Evolutionary conservation across 768 basidiomycete genomes (phyloP), one percentile per base, ranked within the genome.

Genomic region (Tephrocybe rancida): DNA sequence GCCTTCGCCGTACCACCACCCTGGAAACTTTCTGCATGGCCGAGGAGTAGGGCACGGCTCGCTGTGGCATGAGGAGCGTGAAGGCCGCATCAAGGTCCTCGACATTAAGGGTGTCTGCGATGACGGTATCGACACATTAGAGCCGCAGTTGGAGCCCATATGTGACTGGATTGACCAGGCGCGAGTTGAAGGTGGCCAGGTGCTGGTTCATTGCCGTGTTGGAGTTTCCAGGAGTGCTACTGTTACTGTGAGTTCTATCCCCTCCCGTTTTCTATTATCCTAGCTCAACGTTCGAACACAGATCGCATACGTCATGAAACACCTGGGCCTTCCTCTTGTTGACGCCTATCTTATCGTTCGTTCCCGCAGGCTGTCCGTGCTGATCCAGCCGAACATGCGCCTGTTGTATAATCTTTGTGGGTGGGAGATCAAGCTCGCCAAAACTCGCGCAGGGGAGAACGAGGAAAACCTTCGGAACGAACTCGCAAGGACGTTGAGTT

Each of bases 251-350:
- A 68, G 85, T 82, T 21, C n/a, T n/a, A n/a, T 41, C 44, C 41
- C 53, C 58, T 19, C 41, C 44, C 21, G 42, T 34, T 21, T 8
- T 14, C 32, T 11, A 32, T 8, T 48, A 22, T 34, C 42, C 10
- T 38, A 55, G 29, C 44, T 52, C 24, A 11, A 42, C 45, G 22
- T 25, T 44, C 26, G 14, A 30, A 14, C 3, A 10, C 60, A 90
- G 84, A 98, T 98, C 64, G 95, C 95, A 16, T 98, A 98, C 70
- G 90, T 97, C 65, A 98, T 98, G 95, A 92, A 95, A 67, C 85
- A 96, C 64, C 83, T 92, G 19, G 75, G 79, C 21, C 75, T 95
- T 42, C 87, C 90, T 32, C 84, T 98, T 59, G 91, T 95, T 52
- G 92, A 95, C 64, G 93, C 96, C 8, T 98, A 98, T 72, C 79